phyloP scores from a whole-genome alignment of 805 yeast species.

The Cyberlindnera meyerae region DNA sequence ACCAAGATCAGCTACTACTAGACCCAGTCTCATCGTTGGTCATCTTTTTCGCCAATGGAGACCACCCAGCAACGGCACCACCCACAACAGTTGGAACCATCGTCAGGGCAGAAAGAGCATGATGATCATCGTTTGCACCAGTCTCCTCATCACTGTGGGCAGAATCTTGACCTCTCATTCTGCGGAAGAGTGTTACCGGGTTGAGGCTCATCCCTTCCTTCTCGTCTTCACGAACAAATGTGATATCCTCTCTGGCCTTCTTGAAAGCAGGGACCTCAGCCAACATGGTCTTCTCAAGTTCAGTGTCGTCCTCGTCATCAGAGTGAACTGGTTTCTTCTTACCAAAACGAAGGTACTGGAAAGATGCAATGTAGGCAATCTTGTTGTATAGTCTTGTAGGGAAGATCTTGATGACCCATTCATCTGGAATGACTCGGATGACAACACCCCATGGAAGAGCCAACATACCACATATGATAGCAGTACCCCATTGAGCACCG shows the following conservation, averaged over 20 bases:
- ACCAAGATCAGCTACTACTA: no score
- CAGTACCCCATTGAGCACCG: conserved; percentile 74
- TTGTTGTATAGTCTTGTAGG: conserved; percentile 43
- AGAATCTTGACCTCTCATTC: conserved; percentile 21
- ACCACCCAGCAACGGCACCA: conserved; percentile 55
- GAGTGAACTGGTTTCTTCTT: conserved; percentile 6
- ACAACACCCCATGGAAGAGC: conserved; percentile 69
- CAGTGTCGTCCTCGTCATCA: conserved; percentile 15
- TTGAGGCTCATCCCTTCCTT: conserved; percentile 17
- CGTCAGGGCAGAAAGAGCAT: conserved; percentile 38
- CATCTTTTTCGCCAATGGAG: conserved; percentile 17
- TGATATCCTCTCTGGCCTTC: conserved; percentile 29
- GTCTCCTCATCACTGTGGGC: conserved; percentile 9
- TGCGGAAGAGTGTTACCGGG: conserved; percentile 24
- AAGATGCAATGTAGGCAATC: conserved; percentile 16
- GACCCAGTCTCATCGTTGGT: not conserved
- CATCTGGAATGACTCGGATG: conserved; percentile 79
- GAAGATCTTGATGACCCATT: conserved; percentile 59
- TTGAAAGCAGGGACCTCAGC: conserved; percentile 30
- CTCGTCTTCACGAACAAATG: conserved; percentile 21
- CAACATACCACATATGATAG: conserved; percentile 14
- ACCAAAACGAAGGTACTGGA: conserved; percentile 15
- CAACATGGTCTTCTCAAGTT: conserved; percentile 9
- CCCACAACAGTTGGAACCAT: conserved; percentile 54
- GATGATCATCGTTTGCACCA: conserved; percentile 14